Evolutionary conservation across 768 basidiomycete species (phyloP), one percentile per base, ranked within the genome.

Genomic region (Termitomyces sp.): DNA sequence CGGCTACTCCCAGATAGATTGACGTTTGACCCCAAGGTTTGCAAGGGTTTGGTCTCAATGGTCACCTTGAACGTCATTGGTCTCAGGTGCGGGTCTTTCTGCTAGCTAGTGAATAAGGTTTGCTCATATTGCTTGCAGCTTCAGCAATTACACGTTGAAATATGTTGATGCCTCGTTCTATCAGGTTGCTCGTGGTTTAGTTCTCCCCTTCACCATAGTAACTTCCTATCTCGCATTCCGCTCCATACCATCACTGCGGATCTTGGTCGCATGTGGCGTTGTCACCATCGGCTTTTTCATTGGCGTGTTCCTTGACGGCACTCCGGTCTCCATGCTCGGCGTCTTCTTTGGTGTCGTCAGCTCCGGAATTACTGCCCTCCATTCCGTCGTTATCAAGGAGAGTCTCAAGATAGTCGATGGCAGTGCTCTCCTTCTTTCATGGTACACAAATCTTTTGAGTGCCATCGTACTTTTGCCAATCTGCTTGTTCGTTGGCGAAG

Each of bases 111-210:
- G 21, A 21, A 14, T 23, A 31, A 21, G 16, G 16, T 19, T 35
- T 14, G 9, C 44, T 56, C n/a, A 53, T 23, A n/a, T 27, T 2
- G 49, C 53, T 27, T 25, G 31, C 68, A 92, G 90, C 65, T 88
- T 91, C 67, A 91, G 90, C 72, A 95, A 95, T 69, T 94, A 86
- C 68, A 93, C 90, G 40, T 81, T 95, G 57, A 92, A 94, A 84
- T 92, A 90, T 66, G 95, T 97, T 63, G 94, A 95, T 56, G 92
- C 92, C 12, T 95, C 93, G 0, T 94, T 96, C 73, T 95, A 96
- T 71, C 95, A 96, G 75, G 89, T 98, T 60, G 95, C 95, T 0
- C 88, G 95, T 16, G 95, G 95, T 10, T 81, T 98, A 59, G 84
- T 98, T 29, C 85, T 98, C 23, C 95, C 96, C 0, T 90, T 94